phyloP scores from a whole-genome alignment of 129 eudicot species.

The Chrysanthemum makinoi region DNA sequence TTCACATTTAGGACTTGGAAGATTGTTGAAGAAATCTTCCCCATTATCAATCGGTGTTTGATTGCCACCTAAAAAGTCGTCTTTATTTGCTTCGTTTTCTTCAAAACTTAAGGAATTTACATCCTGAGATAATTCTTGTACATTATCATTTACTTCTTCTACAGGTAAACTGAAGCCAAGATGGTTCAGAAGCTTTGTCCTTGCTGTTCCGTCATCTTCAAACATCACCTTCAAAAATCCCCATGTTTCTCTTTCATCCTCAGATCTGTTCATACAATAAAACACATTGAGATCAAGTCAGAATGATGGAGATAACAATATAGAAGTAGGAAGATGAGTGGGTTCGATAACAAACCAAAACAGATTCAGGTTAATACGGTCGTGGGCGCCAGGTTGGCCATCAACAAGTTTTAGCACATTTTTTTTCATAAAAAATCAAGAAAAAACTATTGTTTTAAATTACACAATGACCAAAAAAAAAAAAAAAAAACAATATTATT shows the following conservation, averaged over 20 bases:
- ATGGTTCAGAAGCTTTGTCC: constrained; percentile 84
- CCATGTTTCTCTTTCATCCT: constrained; percentile 86
- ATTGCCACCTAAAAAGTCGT: constrained; percentile 27
- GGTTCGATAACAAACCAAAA: no score
- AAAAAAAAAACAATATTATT: neutral
- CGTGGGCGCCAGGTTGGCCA: no score
- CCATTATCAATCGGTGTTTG: constrained; percentile 58
- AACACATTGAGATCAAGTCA: neutral
- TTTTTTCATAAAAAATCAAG: no score
- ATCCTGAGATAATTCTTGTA: constrained; percentile 49
- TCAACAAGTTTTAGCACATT: no score
- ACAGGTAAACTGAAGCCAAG: constrained; percentile 76
- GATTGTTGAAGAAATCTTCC: constrained; percentile 91
- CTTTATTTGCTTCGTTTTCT: constrained; percentile 41
- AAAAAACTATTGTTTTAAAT: no score
- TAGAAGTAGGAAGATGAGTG: neutral
- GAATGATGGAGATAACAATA: neutral
- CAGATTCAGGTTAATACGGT: no score
- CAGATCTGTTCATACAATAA: constrained; percentile 45
- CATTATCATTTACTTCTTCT: constrained; percentile 47
- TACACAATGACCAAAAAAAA: no score
- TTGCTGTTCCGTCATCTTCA: constrained; percentile 81
- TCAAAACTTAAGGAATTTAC: constrained; percentile 46
- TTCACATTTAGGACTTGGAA: constrained; percentile 87
- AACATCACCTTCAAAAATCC: constrained; percentile 92